Evolutionary conservation across 495 filamentous ascomycete genomes (phyloP), one percentile per base, ranked within the genome.

Genomic region (Niebla homalea): DNA sequence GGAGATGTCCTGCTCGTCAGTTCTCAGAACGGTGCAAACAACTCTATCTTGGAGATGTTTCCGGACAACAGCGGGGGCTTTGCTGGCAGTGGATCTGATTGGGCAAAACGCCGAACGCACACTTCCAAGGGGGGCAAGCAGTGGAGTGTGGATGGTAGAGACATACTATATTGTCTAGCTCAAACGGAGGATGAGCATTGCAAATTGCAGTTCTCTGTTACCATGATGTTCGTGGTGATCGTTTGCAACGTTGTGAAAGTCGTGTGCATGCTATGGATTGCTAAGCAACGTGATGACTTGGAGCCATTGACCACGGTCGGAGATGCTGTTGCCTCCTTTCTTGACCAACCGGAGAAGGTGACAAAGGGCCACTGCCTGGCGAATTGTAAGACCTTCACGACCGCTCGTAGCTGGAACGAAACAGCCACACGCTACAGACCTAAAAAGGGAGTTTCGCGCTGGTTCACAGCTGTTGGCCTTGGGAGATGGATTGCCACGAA

Each of bases 321-420:
- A 6, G 74, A 80, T 58, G 72, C 71, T 3, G 57, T 79, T 14
- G 54, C 60, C 7, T 70, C 65, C 1, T 77, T 76, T 51, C 55
- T 80, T 11, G 54, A 62, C 2, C 52, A 41, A 1, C 67, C 67
- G 1, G 73, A 75, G 44, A 25, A 35, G 4, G 57, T 53, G 5
- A 74, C 70, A 6, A 32, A 32, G 1, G 61, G 63, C 0, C 59
- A 65, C 51, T 68, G 65, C 42, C 59, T 44, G 42, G 55, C 18
- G 39, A 48, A 22, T 54, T 63, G 48, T 23, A 19, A 39, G 43
- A 43, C 55, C 42, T 22, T 64, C 43, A 35, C 36, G 22, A 14
- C 29, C 29, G 8, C 29, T 32, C 10, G 29, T 2, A 32, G 29
- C 29, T 32, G 29, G 29, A 32, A 32, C 29, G 29, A 7, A 12